Conservation (phyloP, 2,329 filamentous ascomycete species). For the Fusarium ambrosium region DNA sequence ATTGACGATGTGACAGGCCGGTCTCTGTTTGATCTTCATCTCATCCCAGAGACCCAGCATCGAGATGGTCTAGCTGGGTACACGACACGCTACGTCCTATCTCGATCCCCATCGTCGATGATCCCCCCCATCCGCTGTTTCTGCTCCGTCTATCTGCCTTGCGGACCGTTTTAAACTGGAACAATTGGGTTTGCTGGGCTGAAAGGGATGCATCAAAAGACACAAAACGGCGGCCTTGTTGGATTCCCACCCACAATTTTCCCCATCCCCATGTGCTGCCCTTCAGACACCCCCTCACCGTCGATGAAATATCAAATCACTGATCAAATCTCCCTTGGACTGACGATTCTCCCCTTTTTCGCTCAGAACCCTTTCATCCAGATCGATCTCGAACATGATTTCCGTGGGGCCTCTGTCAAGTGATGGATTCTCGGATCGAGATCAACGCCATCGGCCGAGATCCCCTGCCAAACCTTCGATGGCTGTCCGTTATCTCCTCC, state of each 20-base stretch:
- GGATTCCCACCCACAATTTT: constrained; percentile 21
- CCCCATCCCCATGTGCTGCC: background rate
- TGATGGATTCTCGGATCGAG: constrained; percentile 38
- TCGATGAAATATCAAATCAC: constrained; percentile 6
- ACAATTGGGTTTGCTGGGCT: background rate
- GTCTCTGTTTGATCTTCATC: constrained; percentile 40
- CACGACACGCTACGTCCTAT: constrained; percentile 2
- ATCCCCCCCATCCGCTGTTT: background rate
- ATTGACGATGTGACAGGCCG: constrained; percentile 34
- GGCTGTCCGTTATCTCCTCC: constrained; percentile 20
- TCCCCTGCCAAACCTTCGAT: constrained; percentile 42
- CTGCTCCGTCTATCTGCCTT: constrained; percentile 17
- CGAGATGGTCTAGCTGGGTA: constrained; percentile 10
- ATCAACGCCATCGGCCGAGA: constrained; percentile 41
- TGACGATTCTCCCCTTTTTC: background rate
- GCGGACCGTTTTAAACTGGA: constrained; percentile 44
- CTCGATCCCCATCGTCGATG: constrained; percentile 28
- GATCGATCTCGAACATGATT: constrained; percentile 36
- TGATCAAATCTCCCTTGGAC: constrained; percentile 10
- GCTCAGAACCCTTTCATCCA: constrained; percentile 16
- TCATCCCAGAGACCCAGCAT: constrained; percentile 17
- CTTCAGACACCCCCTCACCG: constrained; percentile 10
- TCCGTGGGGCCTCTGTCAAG: constrained; percentile 23
- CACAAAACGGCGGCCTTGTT: constrained; percentile 31
- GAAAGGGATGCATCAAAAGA: constrained; percentile 12